A percentile compares a stretch with the other conserved stretches of the same genome.
phyloP scores from a whole-genome alignment of 192 early-diverging fungal species.

The Cetraspora pellucida region DNA sequence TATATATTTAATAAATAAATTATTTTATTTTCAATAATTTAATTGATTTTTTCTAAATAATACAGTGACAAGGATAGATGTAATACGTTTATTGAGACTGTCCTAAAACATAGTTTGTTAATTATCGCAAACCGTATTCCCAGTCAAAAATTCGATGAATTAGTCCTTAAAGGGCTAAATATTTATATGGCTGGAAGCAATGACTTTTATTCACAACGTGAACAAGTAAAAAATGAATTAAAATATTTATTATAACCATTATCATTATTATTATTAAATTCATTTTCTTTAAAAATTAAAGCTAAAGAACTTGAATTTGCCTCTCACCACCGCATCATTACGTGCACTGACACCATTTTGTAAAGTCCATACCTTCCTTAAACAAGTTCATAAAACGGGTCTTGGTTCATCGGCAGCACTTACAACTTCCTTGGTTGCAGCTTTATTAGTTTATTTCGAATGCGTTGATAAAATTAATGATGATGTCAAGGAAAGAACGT shows the following conservation, averaged over 20 bases:
- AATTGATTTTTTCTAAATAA: background rate
- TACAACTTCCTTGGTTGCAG: slow-evolving; percentile 87
- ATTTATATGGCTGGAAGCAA: slow-evolving; percentile 89
- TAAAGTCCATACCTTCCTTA: slow-evolving; percentile 63
- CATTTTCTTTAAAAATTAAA: slow-evolving; percentile 34
- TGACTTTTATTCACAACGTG: slow-evolving; percentile 98
- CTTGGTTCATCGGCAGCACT: slow-evolving; percentile 96
- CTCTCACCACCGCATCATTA: slow-evolving; percentile 60
- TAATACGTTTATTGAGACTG: slow-evolving; percentile 73
- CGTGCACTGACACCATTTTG: slow-evolving; percentile 62
- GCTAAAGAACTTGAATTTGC: slow-evolving; percentile 53
- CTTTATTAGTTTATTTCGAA: slow-evolving; percentile 76
- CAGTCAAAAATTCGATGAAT: slow-evolving; percentile 32
- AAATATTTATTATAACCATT: background rate
- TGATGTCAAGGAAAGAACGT: slow-evolving; percentile 40
- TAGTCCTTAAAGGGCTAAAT: slow-evolving; percentile 54
- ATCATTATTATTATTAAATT: background rate
- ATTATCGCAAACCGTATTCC: slow-evolving; percentile 45
- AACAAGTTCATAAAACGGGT: slow-evolving; percentile 90
- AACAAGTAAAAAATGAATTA: slow-evolving; percentile 55
- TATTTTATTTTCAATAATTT: background rate
- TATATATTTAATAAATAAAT: background rate
- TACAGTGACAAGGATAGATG: slow-evolving; percentile 39
- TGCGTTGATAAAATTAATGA: slow-evolving; percentile 35
- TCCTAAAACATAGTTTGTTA: slow-evolving; percentile 49